These are phyloP conservation scores for Apostasia ramifera DNA, from an alignment of 106 monocot species.

Conservation along the genomic window DNA sequence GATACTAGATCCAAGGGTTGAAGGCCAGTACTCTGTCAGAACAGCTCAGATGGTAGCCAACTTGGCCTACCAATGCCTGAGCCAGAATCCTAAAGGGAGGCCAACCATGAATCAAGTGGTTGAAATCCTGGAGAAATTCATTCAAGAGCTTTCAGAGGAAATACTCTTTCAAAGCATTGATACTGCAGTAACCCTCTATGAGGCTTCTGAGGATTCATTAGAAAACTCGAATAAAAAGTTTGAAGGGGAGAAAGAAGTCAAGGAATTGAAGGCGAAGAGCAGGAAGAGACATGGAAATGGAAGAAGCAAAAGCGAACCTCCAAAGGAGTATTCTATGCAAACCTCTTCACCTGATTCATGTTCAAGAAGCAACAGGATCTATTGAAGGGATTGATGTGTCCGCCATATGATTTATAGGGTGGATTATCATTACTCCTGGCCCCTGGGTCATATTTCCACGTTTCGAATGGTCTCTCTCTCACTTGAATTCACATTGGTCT, in stretches of 20 bases:
- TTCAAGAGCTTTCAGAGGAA: slow-evolving; percentile 29
- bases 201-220: slow-evolving; percentile 35
- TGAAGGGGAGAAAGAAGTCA: not conserved
- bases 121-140: slow-evolving; percentile 28
- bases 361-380: no score
- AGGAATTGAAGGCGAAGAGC: not conserved
- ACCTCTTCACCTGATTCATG: slow-evolving; percentile 11
- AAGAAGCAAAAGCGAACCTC: slow-evolving; percentile 57
- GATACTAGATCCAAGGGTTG: slow-evolving; percentile 45
- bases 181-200: slow-evolving; percentile 58
- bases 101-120: slow-evolving; percentile 61
- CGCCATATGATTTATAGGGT: no score
- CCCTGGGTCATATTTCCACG: no score
- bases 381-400: no score
- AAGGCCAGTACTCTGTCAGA: slow-evolving; percentile 27
- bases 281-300: slow-evolving; percentile 25
- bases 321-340: slow-evolving; percentile 14
- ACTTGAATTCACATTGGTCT: no score
- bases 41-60: slow-evolving; percentile 33
- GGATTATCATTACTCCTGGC: no score
- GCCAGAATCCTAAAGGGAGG: slow-evolving; percentile 52
- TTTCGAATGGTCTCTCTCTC: no score
- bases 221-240: not conserved
- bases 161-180: slow-evolving; percentile 16
- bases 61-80: slow-evolving; percentile 62